Evolutionary conservation across 1,284 basidiomycete genomes (phyloP), one percentile per base, ranked within the genome.

Genomic region (Marasmius tenuissimus): DNA sequence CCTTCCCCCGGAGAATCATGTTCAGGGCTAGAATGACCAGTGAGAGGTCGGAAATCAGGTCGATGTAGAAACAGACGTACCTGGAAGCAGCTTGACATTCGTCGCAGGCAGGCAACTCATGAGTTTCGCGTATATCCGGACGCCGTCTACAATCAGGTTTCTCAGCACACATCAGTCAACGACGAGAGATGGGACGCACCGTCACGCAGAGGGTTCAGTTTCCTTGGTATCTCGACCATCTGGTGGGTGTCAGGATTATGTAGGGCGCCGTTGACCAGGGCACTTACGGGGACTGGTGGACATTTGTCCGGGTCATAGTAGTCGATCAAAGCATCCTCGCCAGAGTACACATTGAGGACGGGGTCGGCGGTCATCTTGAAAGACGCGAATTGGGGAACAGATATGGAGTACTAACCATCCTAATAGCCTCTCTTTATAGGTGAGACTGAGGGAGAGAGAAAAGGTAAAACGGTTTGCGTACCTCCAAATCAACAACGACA

Each of bases 1-100:
- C 66, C 42, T 68, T 59, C 6, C 65, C 69, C 16, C 66, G 62
- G 1, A 68, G 64, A 34, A 71, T 59, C 69, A 71, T 70, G 48
- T 71, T 71, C 14, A 71, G 64, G 4, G 69, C 69, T 70, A 40
- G 9, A 14, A 20, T 47, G 49, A 3, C 55, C 55, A 5, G 10
- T 45, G 39, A 27, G 5, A 11, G 20, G 22, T 18, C 34, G 51
- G n/a, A 37, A 20, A 33, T 16, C 14, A 55, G 50, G 8, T 1
- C 9, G 10, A 7, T 51, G 14, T 35, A 27, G n/a, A 58, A 40
- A n/a, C 7, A 14, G 4, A 60, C 61, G 4, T 59, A 68, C 69
- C 69, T 40, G 69, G 69, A 3, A 67, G 59, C 1, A 65, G 63
- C 45, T 70, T 70, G 35, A 70, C 68, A 50, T 70, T 70, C 14